Evolutionary conservation across 2,329 filamentous ascomycete species (phyloP).

Genomic region (Alternaria angustiovoidea): DNA sequence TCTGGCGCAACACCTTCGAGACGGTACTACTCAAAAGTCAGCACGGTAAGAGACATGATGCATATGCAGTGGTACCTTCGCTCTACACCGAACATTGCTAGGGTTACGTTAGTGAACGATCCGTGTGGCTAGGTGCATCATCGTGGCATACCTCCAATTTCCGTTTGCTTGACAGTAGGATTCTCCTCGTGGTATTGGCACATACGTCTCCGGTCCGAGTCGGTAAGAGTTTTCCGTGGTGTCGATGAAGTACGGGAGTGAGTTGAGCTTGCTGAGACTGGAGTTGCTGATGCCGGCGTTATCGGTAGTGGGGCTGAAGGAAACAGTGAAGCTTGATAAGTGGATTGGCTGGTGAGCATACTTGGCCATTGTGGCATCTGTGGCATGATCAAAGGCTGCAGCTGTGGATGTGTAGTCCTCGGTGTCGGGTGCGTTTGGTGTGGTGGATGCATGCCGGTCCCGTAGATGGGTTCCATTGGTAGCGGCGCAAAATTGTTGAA

Average conservation of each 20-base stretch:
- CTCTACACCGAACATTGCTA: conserved; percentile 92
- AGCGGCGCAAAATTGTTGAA: conserved; percentile 49
- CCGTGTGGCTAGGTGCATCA: conserved; percentile 25
- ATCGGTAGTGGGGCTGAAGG: conserved; percentile 49
- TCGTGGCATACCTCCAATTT: conserved; percentile 78
- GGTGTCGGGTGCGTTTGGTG: conserved; percentile 36
- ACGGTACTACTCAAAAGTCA: conserved; percentile 74
- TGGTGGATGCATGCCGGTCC: conserved; percentile 50
- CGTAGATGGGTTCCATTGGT: conserved; percentile 53
- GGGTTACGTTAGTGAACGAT: conserved; percentile 40
- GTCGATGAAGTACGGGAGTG: conserved; percentile 61
- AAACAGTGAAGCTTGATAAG: conserved; percentile 50
- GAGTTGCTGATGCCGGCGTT: conserved; percentile 50
- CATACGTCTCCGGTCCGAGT: conserved; percentile 90
- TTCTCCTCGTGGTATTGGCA: conserved; percentile 92
- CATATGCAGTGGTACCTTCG: conserved; percentile 73
- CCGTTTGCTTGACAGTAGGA: conserved; percentile 89
- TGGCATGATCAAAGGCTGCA: conserved; percentile 53
- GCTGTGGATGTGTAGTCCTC: conserved; percentile 50
- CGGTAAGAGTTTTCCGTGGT: conserved; percentile 86
- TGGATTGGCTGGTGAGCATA: conserved; percentile 54
- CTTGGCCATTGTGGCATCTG: conserved; percentile 52
- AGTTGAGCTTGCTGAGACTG: conserved; percentile 51
- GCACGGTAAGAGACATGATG: conserved; percentile 17
- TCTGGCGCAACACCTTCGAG: conserved; percentile 95